Conservation (phyloP, 2,329 filamentous ascomycete genomes). For the Graphilbum ipis-grandicollis region DNA sequence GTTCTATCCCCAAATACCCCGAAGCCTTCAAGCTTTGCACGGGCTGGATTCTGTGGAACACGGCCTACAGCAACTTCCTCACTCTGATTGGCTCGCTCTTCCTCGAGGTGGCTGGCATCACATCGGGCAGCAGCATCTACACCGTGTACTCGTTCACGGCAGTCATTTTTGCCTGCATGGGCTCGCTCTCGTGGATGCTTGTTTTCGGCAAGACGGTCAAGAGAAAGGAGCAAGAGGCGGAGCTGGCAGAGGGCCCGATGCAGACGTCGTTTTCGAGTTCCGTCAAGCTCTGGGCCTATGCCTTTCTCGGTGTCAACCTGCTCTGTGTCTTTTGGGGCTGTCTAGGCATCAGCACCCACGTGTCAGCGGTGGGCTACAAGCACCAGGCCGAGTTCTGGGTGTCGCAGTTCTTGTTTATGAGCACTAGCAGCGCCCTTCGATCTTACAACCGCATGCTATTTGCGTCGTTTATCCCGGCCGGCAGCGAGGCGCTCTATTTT, state of each 20-base stretch:
- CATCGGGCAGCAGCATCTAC: constrained; percentile 2
- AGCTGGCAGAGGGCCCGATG: neutral
- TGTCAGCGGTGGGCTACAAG: constrained; percentile 1
- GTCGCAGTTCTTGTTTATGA: constrained; percentile 1
- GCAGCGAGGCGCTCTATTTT: constrained; percentile 3
- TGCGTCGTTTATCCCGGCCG: constrained; percentile 1
- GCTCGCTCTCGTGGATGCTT: constrained; percentile 3
- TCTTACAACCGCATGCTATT: constrained; percentile 2
- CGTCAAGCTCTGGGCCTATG: constrained; percentile 2
- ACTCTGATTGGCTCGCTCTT: constrained; percentile 2
- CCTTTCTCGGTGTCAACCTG: constrained; percentile 2
- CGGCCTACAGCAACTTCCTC: constrained; percentile 1
- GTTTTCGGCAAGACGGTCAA: neutral
- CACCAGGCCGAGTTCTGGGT: constrained; percentile 2
- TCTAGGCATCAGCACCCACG: constrained; percentile 1
- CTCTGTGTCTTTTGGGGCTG: constrained; percentile 4
- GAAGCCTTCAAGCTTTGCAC: constrained; percentile 4
- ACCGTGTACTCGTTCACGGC: constrained; percentile 2
- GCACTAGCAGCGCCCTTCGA: constrained; percentile 2
- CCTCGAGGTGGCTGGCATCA: constrained; percentile 2
- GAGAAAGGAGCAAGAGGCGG: too few relatives aligned
- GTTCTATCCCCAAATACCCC: neutral
- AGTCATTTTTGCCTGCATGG: constrained; percentile 2
- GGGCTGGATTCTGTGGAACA: constrained; percentile 5
- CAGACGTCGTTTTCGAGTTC: neutral